Conservation (phyloP, 225 moss, liverwort and hornwort species). For the Neckera pumila region DNA sequence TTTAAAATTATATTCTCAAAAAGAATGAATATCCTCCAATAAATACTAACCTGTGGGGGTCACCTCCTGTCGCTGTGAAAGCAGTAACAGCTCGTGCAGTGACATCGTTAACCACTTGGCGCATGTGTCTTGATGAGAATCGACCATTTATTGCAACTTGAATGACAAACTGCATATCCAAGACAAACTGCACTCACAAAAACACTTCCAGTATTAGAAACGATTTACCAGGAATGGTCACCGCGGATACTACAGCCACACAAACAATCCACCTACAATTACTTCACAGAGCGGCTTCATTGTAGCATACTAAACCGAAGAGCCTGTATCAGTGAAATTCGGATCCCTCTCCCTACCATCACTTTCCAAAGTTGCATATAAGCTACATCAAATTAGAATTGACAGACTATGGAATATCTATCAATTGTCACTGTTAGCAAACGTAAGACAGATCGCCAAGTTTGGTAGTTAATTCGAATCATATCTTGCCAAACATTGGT, state of each 20-base stretch:
- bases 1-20: too few relatives aligned
- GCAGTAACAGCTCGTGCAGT: conserved; percentile 53
- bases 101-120: conserved; percentile 51
- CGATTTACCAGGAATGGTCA: background rate
- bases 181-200: conserved; percentile 35
- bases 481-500: background rate
- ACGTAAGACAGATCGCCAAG: background rate
- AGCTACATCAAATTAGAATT: background rate
- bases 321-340: background rate
- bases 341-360: background rate
- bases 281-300: background rate
- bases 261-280: background rate
- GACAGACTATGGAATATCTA: background rate
- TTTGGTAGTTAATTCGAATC: background rate
- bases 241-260: background rate
- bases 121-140: conserved; percentile 47
- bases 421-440: background rate
- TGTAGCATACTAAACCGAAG: background rate
- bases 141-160: conserved; percentile 51
- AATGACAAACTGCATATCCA: conserved; percentile 60
- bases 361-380: background rate
- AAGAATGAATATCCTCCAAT: background rate
- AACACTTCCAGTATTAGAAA: background rate
- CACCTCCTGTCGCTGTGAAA: conserved; percentile 51
- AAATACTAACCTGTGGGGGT: conserved; percentile 39